Conservation (phyloP, 345 rosid species). For the Linum trigynum region DNA sequence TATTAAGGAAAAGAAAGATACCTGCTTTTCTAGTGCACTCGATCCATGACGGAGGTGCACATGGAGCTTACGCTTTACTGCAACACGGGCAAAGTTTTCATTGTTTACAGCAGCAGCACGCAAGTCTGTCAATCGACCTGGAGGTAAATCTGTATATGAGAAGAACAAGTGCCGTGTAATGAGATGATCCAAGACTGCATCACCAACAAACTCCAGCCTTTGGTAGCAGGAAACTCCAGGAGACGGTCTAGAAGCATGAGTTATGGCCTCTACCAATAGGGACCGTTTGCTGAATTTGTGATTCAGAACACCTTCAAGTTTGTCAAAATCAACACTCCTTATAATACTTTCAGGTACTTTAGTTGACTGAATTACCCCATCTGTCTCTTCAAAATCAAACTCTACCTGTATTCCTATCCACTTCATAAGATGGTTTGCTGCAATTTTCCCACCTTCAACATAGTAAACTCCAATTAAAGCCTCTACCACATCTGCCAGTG, state of each 20-base stretch:
- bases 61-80: constrained; percentile 90
- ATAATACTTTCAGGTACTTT: constrained; percentile 64
- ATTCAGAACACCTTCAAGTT: constrained; percentile 59
- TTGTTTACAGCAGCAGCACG: constrained; percentile 99
- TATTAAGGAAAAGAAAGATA: constrained; percentile 17
- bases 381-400: constrained; percentile 56
- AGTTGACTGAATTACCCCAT: constrained; percentile 28
- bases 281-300: constrained; percentile 48
- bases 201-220: constrained; percentile 93
- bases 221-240: constrained; percentile 93
- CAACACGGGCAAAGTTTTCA: constrained; percentile 95
- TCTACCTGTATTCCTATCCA: constrained; percentile 90
- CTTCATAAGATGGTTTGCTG: constrained; percentile 90
- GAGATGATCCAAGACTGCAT: constrained; percentile 95
- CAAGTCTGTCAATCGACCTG: constrained; percentile 93
- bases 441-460: constrained; percentile 78
- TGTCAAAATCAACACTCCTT: constrained; percentile 67
- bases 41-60: constrained; percentile 90
- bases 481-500: constrained; percentile 96
- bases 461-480: constrained; percentile 95
- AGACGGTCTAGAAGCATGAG: constrained; percentile 96
- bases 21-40: constrained; percentile 98
- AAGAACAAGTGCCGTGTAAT: constrained; percentile 86
- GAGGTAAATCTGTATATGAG: constrained; percentile 82
- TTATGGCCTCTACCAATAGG: constrained; percentile 77